Evolutionary conservation across 2,329 filamentous ascomycete genomes (phyloP), one percentile per base, ranked within the genome.

Genomic region (Periconia digitata): DNA sequence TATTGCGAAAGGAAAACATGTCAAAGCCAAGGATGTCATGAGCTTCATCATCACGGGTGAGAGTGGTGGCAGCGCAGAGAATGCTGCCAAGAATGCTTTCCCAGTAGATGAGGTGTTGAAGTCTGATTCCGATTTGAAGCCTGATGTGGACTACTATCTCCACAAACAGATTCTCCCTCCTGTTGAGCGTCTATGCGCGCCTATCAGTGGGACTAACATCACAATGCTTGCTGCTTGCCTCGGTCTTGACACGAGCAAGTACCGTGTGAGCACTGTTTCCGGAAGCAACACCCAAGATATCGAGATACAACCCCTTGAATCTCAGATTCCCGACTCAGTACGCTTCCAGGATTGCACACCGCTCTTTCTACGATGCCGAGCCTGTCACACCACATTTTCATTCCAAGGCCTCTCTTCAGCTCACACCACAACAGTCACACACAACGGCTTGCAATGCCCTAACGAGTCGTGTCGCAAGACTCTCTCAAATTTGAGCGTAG

Each of bases 131-230:
- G 86, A 78, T 1, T 80, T 99, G 6, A 81, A 86, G 49, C 90
- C 92, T 48, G 94, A 99, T 65, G 83, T 96, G n/a, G 94, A 99
- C 67, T 97, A 92, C 83, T 99, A 99, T 71, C 84, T 99, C 34
- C 87, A 90, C 76, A 99, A 99, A 77, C 94, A 99, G 72, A 96
- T 99, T 50, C 90, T 99, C 74, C 94, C 94, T 10, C 94, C 94
- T 0, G 94, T 99, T 21, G 94, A 99, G 75, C 90, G 94, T 80
- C 85, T 99, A 18, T 99, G 94, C 69, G 94, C 92, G 52, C 96
- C 95, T 51, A 96, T 99, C 63, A 84, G 84, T 13, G 94, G 94
- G 50, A 99, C 94, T 1, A 95, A 96, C 54, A 88, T 92, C 7
- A 84, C 90, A 1, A 86, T 92, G 56, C 81, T 99, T 8, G 94